Evolutionary conservation across 2,329 filamentous ascomycete genomes (phyloP).

Genomic region (Xylariaceae sp.): DNA sequence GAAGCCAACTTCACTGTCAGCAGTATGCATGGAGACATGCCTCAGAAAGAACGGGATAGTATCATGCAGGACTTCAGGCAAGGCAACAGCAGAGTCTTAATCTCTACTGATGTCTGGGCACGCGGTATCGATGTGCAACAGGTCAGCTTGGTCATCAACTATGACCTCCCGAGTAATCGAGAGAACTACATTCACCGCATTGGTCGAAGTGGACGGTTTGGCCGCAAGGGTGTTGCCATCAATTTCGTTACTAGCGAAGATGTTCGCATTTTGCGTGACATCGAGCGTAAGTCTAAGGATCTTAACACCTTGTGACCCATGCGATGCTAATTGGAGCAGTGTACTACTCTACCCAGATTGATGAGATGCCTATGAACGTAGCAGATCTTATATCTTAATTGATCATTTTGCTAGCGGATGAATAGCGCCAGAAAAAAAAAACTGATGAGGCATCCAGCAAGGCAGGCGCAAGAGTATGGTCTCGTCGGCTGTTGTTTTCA

Average conservation of each 20-base stretch:
- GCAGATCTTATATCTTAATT: constrained; percentile 62
- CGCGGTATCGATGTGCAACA: constrained; percentile 99
- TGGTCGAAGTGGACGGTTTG: constrained; percentile 92
- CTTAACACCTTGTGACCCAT: neutral
- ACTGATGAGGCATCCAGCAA: constrained; percentile 14
- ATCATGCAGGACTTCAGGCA: constrained; percentile 99
- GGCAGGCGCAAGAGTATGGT: neutral
- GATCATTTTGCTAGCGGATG: neutral
- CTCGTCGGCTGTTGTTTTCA: constrained; percentile 5
- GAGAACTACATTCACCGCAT: constrained; percentile 99
- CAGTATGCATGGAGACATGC: constrained; percentile 99
- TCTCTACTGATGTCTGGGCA: constrained; percentile 97
- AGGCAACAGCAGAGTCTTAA: constrained; percentile 93
- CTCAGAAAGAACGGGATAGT: constrained; percentile 95
- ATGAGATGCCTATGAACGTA: constrained; percentile 99
- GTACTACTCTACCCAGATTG: constrained; percentile 95
- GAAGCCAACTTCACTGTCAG: constrained; percentile 98
- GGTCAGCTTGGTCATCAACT: constrained; percentile 98
- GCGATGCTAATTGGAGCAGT: constrained; percentile 53
- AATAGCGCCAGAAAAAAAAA: neutral
- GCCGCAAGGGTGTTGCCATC: constrained; percentile 97
- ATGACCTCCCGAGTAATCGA: constrained; percentile 96
- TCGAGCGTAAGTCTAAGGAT: constrained; percentile 73
- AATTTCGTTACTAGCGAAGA: constrained; percentile 99
- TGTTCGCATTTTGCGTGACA: constrained; percentile 95